These are phyloP conservation scores for Chlamydomonas schloesseri DNA, from an alignment of 139 green algal species.

Conservation along the genomic window DNA sequence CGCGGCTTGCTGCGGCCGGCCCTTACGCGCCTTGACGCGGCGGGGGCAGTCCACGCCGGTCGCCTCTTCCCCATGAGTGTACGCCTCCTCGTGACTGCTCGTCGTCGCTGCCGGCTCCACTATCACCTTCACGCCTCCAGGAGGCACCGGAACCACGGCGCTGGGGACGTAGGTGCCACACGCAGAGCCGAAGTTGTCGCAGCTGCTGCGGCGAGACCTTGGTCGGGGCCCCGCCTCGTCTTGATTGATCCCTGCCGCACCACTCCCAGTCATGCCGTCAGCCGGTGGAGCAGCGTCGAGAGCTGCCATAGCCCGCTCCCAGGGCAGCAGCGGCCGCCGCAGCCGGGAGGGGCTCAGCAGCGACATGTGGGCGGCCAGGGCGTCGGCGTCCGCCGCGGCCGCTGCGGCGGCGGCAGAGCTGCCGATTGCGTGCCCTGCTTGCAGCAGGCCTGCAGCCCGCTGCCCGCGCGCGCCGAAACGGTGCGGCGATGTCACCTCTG, in stretches of 20 bases:
- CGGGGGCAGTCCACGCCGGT: too few species aligned
- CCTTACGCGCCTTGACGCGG: slow-evolving; percentile 26
- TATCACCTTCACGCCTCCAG: not conserved
- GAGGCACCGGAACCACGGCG: too few species aligned
- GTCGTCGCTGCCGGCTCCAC: not conserved
- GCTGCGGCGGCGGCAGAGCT: not conserved
- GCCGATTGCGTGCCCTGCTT: not conserved
- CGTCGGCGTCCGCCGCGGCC: not conserved
- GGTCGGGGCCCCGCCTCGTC: too few species aligned
- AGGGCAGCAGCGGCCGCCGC: not conserved
- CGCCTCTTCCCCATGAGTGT: not conserved
- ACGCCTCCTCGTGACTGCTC: too few species aligned
- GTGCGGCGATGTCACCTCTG: slow-evolving; percentile 37
- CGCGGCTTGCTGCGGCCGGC: slow-evolving; percentile 22
- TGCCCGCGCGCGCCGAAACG: not conserved
- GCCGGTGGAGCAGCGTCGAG: too few species aligned
- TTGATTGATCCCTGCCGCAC: too few species aligned
- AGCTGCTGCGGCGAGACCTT: too few species aligned
- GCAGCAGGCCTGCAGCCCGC: too few species aligned
- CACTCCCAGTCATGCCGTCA: too few species aligned
- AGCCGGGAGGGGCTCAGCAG: slow-evolving; percentile 6
- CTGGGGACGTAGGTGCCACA: too few species aligned
- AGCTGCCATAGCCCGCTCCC: too few species aligned
- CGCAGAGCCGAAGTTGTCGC: too few species aligned
- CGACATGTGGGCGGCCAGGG: not conserved